phyloP scores from a whole-genome alignment of 2,329 filamentous ascomycete species.

The Ascochyta koolunga region DNA sequence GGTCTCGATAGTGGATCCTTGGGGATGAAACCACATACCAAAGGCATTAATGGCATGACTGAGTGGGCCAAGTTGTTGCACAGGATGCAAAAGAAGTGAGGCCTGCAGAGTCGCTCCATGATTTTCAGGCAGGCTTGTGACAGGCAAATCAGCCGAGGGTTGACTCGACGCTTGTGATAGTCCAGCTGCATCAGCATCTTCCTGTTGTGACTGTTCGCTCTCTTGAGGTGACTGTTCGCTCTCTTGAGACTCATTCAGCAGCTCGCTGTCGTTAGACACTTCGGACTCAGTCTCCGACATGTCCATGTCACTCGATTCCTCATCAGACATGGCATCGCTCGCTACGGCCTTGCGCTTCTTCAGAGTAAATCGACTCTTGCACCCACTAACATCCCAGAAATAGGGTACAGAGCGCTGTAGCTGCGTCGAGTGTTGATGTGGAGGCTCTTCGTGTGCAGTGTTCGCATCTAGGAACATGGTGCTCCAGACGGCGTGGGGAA shows the following conservation, averaged over 20 bases:
- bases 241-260: too few species aligned
- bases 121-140: too few species aligned
- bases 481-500: slow-evolving; percentile 38
- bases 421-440: background rate
- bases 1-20: background rate
- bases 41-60: slow-evolving; percentile 7
- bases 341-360: background rate
- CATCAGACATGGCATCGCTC: background rate
- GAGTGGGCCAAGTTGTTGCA: too few species aligned
- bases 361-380: slow-evolving; percentile 15
- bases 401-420: background rate
- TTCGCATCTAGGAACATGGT: slow-evolving; percentile 36
- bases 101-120: too few species aligned
- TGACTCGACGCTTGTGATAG: background rate
- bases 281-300: slow-evolving; percentile 6
- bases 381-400: slow-evolving; percentile 18
- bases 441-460: slow-evolving; percentile 25
- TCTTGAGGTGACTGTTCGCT: too few species aligned
- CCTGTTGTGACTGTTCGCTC: background rate
- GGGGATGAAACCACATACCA: slow-evolving; percentile 12
- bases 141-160: too few species aligned
- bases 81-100: too few species aligned
- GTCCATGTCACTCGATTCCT: slow-evolving; percentile 8
- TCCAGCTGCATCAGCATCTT: background rate
- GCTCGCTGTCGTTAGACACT: background rate